phyloP scores from a whole-genome alignment of 768 basidiomycete genomes.

The Calocybe cyanea region DNA sequence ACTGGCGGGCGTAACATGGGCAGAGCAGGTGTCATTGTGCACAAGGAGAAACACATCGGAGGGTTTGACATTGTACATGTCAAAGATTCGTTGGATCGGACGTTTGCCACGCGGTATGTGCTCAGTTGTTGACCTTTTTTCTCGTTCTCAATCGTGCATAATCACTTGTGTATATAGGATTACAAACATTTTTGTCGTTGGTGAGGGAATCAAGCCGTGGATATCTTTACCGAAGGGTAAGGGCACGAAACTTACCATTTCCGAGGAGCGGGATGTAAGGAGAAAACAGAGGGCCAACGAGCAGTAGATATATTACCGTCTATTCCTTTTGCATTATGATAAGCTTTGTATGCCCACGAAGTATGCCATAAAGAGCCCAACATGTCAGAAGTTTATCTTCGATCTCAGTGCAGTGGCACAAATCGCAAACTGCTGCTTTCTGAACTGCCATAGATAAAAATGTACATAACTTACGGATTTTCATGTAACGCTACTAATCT shows the following conservation, averaged over 20 bases:
- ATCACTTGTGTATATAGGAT: slow-evolving; percentile 48
- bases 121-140: not conserved
- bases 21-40: slow-evolving; percentile 91
- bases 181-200: slow-evolving; percentile 97
- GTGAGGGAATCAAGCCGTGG: slow-evolving; percentile 94
- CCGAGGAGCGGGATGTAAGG: slow-evolving; percentile 92
- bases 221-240: slow-evolving; percentile 97
- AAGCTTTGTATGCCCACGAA: slow-evolving; percentile 38
- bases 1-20: slow-evolving; percentile 99
- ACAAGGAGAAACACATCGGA: slow-evolving; percentile 96
- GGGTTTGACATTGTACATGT: slow-evolving; percentile 99
- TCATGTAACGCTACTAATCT: not conserved
- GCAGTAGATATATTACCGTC: slow-evolving; percentile 37
- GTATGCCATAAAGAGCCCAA: slow-evolving; percentile 19
- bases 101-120: slow-evolving; percentile 93
- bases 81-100: slow-evolving; percentile 91
- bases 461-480: too few species aligned
- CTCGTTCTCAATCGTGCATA: slow-evolving; percentile 1
- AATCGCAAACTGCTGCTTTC: too few species aligned
- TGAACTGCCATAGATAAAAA: too few species aligned
- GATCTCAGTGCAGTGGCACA: too few species aligned
- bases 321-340: slow-evolving; percentile 29
- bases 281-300: slow-evolving; percentile 75
- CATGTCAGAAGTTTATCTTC: too few species aligned
- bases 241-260: slow-evolving; percentile 96